phyloP scores from a whole-genome alignment of 371 early-diverging fungal genomes.

The Mucor mucedo region DNA sequence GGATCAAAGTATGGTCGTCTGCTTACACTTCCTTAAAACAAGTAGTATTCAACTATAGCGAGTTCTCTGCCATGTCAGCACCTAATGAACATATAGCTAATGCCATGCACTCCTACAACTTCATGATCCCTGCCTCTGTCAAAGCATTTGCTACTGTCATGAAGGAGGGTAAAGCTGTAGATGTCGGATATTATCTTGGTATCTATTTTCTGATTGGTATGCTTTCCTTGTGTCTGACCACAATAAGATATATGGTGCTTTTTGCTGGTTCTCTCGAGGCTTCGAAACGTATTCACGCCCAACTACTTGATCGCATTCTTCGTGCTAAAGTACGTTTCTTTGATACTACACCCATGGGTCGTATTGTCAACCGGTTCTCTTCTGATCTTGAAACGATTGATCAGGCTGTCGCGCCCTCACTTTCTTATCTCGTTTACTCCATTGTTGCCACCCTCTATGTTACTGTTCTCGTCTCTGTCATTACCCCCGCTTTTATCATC shows the following conservation, averaged over 20 bases:
- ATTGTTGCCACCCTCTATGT: slow-evolving; percentile 53
- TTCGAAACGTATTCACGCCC: slow-evolving; percentile 59
- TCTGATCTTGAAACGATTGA: slow-evolving; percentile 79
- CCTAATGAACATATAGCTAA: background rate
- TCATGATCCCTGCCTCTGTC: background rate
- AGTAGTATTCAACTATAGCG: background rate
- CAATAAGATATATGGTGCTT: slow-evolving; percentile 47
- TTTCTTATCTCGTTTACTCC: slow-evolving; percentile 54
- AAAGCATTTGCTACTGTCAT: background rate
- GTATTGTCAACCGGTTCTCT: slow-evolving; percentile 86
- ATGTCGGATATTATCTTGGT: slow-evolving; percentile 59
- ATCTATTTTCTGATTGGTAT: slow-evolving; percentile 61
- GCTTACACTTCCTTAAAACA: background rate
- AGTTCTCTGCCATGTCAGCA: background rate
- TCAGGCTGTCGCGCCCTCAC: slow-evolving; percentile 53
- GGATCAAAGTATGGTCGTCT: slow-evolving; percentile 65
- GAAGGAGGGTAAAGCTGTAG: slow-evolving; percentile 14
- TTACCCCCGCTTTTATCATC: slow-evolving; percentile 60
- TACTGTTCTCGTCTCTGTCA: slow-evolving; percentile 45
- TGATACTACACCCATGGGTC: slow-evolving; percentile 85
- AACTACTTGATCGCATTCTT: slow-evolving; percentile 66
- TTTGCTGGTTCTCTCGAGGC: slow-evolving; percentile 56
- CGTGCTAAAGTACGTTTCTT: slow-evolving; percentile 82
- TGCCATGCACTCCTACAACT: background rate
- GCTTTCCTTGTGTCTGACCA: slow-evolving; percentile 41